A percentile compares a stretch with the other conserved stretches of the same genome.
Evolutionary conservation across 2,329 filamentous ascomycete genomes (phyloP).

Genomic region (Meredithiella fracta): DNA sequence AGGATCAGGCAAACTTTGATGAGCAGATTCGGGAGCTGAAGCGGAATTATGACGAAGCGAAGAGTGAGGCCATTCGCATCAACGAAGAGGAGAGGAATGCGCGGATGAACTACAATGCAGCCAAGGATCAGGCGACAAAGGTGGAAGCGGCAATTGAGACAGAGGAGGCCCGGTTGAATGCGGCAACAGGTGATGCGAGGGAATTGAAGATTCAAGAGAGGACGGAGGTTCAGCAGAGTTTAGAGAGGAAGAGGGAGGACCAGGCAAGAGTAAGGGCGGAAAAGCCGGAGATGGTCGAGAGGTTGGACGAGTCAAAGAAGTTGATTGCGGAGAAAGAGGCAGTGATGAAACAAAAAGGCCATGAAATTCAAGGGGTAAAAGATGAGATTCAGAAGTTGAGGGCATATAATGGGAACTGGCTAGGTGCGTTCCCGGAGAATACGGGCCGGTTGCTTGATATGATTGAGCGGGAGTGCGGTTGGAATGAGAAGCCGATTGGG

Average conservation of each 20-base stretch:
- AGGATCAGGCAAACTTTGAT: slow-evolving; percentile 3
- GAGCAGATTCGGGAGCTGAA: slow-evolving; percentile 24
- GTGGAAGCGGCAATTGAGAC: slow-evolving; percentile 32
- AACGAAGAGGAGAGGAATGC: neutral
- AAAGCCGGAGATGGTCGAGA: slow-evolving; percentile 4
- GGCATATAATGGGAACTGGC: slow-evolving; percentile 35
- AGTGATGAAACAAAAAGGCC: slow-evolving; percentile 3
- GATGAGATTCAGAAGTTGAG: slow-evolving; percentile 15
- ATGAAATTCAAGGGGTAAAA: slow-evolving; percentile 19
- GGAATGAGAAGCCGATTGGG: slow-evolving; percentile 58
- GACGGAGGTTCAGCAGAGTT: slow-evolving; percentile 1
- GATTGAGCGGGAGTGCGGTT: slow-evolving; percentile 55
- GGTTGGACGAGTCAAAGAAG: slow-evolving; percentile 10
- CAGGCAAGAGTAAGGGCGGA: neutral
- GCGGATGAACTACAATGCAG: slow-evolving; percentile 25
- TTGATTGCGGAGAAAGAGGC: slow-evolving; percentile 19
- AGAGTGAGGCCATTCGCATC: slow-evolving; percentile 48
- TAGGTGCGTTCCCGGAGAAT: slow-evolving; percentile 46
- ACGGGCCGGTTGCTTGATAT: slow-evolving; percentile 47
- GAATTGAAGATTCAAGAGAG: slow-evolving; percentile 43
- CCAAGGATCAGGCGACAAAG: slow-evolving; percentile 21
- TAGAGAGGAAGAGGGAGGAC: neutral
- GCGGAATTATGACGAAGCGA: slow-evolving; percentile 24
- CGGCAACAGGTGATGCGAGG: slow-evolving; percentile 54
- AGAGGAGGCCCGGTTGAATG: slow-evolving; percentile 26